phyloP scores from a whole-genome alignment of 352 stramenopile species.

The Globisporangium lucens region DNA sequence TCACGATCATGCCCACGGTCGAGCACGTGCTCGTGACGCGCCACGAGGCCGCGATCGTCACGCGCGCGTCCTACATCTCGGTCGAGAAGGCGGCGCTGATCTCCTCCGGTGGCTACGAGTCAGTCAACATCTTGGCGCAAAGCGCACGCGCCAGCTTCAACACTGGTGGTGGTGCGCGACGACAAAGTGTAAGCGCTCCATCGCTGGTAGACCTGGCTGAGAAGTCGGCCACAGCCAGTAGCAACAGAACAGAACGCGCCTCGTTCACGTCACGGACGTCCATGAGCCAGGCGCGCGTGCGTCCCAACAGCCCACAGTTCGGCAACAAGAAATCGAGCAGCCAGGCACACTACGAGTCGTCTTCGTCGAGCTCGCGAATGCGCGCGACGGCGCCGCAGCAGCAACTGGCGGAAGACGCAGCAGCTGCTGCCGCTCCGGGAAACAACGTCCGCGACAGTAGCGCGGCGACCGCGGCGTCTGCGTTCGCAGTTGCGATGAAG shows the following conservation, averaged over 20 bases:
- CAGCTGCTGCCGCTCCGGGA: background rate
- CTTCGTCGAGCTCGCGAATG: background rate
- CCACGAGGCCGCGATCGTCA: constrained; percentile 30
- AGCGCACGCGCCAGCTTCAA: constrained; percentile 1
- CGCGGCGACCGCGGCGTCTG: constrained; percentile 42
- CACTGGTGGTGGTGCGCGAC: background rate
- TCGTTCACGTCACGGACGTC: constrained; percentile 7
- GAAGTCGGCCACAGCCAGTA: background rate
- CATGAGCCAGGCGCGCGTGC: constrained; percentile 14
- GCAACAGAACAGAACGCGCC: background rate
- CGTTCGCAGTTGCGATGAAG: constrained; percentile 79
- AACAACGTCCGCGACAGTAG: constrained; percentile 10
- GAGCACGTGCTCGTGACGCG: constrained; percentile 49
- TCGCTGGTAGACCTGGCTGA: background rate
- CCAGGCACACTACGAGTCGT: background rate
- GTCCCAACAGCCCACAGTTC: constrained; percentile 16
- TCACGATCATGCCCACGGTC: constrained; percentile 25
- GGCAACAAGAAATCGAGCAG: background rate
- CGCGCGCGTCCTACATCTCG: constrained; percentile 15
- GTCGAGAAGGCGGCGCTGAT: constrained; percentile 16
- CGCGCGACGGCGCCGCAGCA: background rate
- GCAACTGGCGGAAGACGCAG: background rate
- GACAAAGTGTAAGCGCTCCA: background rate
- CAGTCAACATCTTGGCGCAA: constrained; percentile 5
- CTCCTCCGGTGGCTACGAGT: constrained; percentile 14